Evolutionary conservation across 352 stramenopile genomes (phyloP).

Genomic region (Sclerospora graminicola): DNA sequence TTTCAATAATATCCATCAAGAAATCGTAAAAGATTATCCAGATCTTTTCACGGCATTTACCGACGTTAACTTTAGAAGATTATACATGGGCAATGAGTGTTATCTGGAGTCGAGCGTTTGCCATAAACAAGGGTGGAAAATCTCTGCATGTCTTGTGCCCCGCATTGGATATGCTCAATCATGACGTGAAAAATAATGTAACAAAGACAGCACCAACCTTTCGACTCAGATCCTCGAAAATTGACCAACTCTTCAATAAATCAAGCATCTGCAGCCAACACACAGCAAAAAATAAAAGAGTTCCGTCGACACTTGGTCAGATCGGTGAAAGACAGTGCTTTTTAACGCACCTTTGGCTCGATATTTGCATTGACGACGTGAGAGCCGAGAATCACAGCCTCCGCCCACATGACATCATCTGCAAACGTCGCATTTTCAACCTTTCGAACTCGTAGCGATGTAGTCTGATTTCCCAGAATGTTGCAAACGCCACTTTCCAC

Average conservation of each 20-base stretch:
- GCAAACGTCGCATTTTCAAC: constrained; percentile 61
- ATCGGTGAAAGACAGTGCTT: background rate
- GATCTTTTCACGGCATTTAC: no score
- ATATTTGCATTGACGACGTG: constrained; percentile 86
- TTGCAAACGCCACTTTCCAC: constrained; percentile 42
- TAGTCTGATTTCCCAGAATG: constrained; percentile 20
- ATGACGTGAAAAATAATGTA: no score
- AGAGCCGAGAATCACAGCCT: constrained; percentile 75
- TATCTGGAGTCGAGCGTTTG: no score
- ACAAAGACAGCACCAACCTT: constrained; percentile 84
- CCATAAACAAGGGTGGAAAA: no score
- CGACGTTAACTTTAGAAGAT: no score
- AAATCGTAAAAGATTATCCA: no score
- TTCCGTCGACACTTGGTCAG: background rate
- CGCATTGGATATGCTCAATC: no score
- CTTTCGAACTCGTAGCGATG: constrained; percentile 37
- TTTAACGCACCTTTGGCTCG: constrained; percentile 44
- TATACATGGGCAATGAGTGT: no score
- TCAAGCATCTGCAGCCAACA: constrained; percentile 31
- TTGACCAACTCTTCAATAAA: constrained; percentile 38
- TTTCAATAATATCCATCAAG: no score
- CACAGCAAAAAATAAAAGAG: background rate
- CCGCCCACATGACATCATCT: constrained; percentile 73
- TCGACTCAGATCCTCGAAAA: constrained; percentile 47
- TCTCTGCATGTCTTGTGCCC: no score